phyloP scores from a whole-genome alignment of 768 basidiomycete species.

The Suillus discolor region DNA sequence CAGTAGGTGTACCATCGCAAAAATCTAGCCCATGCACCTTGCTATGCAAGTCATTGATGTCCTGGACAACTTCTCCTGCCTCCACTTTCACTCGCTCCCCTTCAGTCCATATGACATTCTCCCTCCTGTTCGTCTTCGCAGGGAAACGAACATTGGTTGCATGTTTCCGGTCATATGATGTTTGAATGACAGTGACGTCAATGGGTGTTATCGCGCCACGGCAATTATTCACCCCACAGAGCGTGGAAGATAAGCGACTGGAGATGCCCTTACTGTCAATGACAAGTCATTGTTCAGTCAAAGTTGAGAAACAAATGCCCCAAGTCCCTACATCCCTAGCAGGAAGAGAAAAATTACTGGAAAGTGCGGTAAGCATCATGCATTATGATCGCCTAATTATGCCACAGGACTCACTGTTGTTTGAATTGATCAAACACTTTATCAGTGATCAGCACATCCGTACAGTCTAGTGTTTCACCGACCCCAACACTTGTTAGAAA shows the following conservation, averaged over 20 bases:
- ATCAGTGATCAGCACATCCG: not conserved
- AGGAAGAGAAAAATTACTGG: not conserved
- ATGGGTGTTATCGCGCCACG: not conserved
- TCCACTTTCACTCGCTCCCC: not conserved
- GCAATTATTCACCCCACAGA: too few species aligned
- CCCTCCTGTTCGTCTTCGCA: not conserved
- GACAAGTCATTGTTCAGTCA: not conserved
- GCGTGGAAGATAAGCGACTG: not conserved
- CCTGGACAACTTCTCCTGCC: not conserved
- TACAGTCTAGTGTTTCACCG: not conserved
- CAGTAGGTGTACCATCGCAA: not conserved
- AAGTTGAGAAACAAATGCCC: too few species aligned
- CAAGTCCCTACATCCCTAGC: not conserved
- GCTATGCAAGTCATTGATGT: not conserved
- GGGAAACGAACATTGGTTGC: not conserved
- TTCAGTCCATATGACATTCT: not conserved
- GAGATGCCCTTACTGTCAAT: not conserved
- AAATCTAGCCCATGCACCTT: not conserved
- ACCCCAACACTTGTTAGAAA: not conserved
- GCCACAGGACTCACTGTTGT: not conserved
- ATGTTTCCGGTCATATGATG: not conserved
- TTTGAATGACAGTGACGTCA: not conserved
- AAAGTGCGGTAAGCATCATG: not conserved
- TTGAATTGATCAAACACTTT: not conserved
- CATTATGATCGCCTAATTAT: too few species aligned